Conservation (phyloP, 1,139 yeast species). For the Yamadazyma jaroonii region DNA sequence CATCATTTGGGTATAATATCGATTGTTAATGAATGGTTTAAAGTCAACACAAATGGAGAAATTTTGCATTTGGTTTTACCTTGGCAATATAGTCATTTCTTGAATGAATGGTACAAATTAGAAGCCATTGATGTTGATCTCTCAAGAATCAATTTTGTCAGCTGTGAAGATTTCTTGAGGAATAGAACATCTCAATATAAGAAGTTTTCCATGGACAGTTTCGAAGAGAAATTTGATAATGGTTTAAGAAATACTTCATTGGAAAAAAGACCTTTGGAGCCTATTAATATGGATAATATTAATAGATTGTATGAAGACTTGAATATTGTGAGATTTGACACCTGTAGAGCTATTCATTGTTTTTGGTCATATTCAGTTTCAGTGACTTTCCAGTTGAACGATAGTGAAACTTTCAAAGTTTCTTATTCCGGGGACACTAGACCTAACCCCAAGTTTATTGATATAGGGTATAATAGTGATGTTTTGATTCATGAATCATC, state of each 20-base stretch:
- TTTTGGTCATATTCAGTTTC: constrained; percentile 76
- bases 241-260: constrained; percentile 15
- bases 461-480: constrained; percentile 68
- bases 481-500: constrained; percentile 91
- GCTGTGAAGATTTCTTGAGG: constrained; percentile 62
- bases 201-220: constrained; percentile 29
- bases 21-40: constrained; percentile 67
- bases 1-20: constrained; percentile 87
- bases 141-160: constrained; percentile 50
- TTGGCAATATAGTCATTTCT: constrained; percentile 66
- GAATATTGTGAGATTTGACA: constrained; percentile 35
- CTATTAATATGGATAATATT: constrained; percentile 16
- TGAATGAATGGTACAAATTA: constrained; percentile 66
- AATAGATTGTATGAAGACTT: constrained; percentile 24
- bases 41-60: constrained; percentile 25
- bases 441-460: constrained; percentile 62
- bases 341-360: constrained; percentile 84
- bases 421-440: constrained; percentile 96
- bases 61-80: constrained; percentile 66
- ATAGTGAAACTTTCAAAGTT: constrained; percentile 50
- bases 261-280: constrained; percentile 20
- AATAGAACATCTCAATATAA: constrained; percentile 25
- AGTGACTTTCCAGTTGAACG: constrained; percentile 44
- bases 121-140: constrained; percentile 44
- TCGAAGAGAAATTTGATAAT: constrained; percentile 29